phyloP scores from a whole-genome alignment of 306 rosid genomes.

The Rubus idaeus region DNA sequence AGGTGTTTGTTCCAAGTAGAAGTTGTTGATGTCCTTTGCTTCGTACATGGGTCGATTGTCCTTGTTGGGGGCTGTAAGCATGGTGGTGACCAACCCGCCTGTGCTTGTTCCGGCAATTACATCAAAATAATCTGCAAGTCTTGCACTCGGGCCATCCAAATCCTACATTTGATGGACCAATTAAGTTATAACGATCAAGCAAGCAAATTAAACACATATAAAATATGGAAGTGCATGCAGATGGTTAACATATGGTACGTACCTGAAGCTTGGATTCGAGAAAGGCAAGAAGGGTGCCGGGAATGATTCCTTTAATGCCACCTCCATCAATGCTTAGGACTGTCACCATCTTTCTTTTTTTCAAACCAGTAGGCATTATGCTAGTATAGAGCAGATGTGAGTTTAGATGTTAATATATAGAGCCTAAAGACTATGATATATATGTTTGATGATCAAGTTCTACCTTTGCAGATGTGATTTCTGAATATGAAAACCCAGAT shows the following conservation, averaged over 20 bases:
- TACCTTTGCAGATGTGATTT: not conserved
- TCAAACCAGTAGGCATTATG: slow-evolving; percentile 14
- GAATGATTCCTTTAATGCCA: slow-evolving; percentile 44
- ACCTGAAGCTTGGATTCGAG: slow-evolving; percentile 46
- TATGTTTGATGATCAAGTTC: not conserved
- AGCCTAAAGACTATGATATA: not conserved
- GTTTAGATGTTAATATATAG: too few species aligned
- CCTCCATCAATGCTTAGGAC: slow-evolving; percentile 55
- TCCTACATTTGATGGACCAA: slow-evolving; percentile 9
- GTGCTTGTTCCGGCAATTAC: slow-evolving; percentile 47
- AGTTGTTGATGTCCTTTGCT: slow-evolving; percentile 37
- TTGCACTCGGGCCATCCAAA: slow-evolving; percentile 34
- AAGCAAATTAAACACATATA: not conserved
- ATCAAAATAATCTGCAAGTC: slow-evolving; percentile 46
- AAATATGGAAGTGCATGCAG: not conserved
- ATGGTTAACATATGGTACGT: not conserved
- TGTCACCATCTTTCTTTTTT: slow-evolving; percentile 30
- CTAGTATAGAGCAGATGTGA: not conserved
- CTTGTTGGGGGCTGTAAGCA: slow-evolving; percentile 46
- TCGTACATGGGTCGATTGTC: slow-evolving; percentile 37
- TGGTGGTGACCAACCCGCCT: slow-evolving; percentile 45
- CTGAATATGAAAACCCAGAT: too few species aligned
- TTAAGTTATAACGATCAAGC: too few species aligned
- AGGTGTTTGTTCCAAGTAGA: slow-evolving; percentile 37
- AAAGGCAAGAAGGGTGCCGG: slow-evolving; percentile 33